Evolutionary conservation across 768 basidiomycete genomes (phyloP).

Genomic region (Mycena metata): DNA sequence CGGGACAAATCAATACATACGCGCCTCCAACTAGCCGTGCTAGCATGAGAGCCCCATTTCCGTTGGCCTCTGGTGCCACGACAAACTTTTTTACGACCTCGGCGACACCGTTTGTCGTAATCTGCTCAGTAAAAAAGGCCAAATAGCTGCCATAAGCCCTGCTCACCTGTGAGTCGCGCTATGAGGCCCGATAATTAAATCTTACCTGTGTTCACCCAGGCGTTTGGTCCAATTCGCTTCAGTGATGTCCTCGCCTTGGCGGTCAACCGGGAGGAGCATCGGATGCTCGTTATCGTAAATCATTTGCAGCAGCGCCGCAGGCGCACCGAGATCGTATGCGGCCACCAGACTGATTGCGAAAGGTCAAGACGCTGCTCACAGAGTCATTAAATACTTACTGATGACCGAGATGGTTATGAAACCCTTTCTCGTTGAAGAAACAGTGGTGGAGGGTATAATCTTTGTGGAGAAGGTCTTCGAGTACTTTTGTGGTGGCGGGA

Average conservation of each 20-base stretch:
- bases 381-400: too few relatives aligned
- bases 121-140: slow-evolving; percentile 23
- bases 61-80: slow-evolving; percentile 35
- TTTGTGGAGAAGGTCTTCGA: slow-evolving; percentile 16
- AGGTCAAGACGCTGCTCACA: too few relatives aligned
- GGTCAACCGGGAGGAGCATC: slow-evolving; percentile 45
- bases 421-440: slow-evolving; percentile 22
- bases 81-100: slow-evolving; percentile 18
- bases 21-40: slow-evolving; percentile 27
- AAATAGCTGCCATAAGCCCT: slow-evolving; percentile 35
- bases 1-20: too few relatives aligned
- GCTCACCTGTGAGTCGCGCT: too few relatives aligned
- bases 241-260: slow-evolving; percentile 44
- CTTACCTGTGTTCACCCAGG: slow-evolving; percentile 54
- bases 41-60: slow-evolving; percentile 28
- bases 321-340: slow-evolving; percentile 58
- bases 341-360: slow-evolving; percentile 49
- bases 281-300: slow-evolving; percentile 51
- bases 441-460: slow-evolving; percentile 22
- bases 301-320: slow-evolving; percentile 48
- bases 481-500: background rate
- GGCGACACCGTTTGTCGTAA: slow-evolving; percentile 9
- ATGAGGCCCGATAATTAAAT: too few relatives aligned
- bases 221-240: slow-evolving; percentile 51
- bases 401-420: slow-evolving; percentile 22